Percentiles rank a stretch among this genome's conserved stretches.
phyloP scores from a whole-genome alignment of 2,329 filamentous ascomycete species.

The Penicillium sp. region DNA sequence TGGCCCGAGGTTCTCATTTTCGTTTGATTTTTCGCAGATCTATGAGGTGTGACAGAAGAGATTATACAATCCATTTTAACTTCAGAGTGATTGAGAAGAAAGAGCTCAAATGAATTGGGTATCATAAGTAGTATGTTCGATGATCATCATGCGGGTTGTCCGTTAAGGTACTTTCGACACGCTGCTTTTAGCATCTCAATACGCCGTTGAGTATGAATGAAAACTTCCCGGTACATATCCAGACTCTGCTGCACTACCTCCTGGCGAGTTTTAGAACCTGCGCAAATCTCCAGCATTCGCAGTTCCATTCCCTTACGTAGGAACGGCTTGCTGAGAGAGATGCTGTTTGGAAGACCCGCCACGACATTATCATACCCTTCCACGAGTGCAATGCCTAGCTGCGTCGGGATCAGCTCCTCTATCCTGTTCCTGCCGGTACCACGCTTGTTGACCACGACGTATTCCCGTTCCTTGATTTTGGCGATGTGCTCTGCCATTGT shows the following conservation, averaged over 20 bases:
- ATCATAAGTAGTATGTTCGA: conserved; percentile 2
- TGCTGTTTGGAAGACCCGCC: conserved; percentile 66
- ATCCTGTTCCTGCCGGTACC: conserved; percentile 54
- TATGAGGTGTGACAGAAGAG: neutral
- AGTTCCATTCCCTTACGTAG: conserved; percentile 96
- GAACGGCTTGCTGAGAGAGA: conserved; percentile 90
- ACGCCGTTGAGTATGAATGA: conserved; percentile 75
- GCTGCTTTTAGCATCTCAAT: conserved; percentile 64
- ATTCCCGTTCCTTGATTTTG: conserved; percentile 88
- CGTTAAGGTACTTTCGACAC: conserved; percentile 59
- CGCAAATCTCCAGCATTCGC: conserved; percentile 96
- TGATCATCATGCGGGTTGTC: conserved; percentile 27
- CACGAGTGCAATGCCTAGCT: conserved; percentile 86
- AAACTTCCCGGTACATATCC: conserved; percentile 83
- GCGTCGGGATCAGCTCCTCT: conserved; percentile 90
- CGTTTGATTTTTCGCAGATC: neutral
- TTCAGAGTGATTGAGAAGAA: neutral
- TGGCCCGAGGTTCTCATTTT: neutral
- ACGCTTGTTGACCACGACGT: conserved; percentile 69
- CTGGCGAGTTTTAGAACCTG: conserved; percentile 72
- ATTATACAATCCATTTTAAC: neutral
- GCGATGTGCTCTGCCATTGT: conserved; percentile 99
- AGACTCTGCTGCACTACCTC: conserved; percentile 81
- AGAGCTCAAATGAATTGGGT: neutral
- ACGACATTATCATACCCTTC: conserved; percentile 95